Evolutionary conservation across 208 protist genomes (phyloP).

Genomic region (Angomonas ambiguus): DNA sequence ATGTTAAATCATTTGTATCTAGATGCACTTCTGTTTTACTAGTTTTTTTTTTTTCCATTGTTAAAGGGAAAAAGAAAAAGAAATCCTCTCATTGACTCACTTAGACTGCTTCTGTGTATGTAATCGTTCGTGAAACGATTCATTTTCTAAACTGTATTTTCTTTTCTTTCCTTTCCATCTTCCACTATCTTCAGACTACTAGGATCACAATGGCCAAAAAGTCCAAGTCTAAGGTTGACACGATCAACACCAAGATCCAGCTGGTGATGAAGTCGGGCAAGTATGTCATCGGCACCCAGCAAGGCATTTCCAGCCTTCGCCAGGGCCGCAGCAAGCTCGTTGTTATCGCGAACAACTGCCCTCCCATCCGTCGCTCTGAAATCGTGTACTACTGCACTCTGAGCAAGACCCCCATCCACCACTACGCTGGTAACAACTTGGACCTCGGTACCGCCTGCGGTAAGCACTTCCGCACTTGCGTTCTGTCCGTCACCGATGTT

Average conservation of each 20-base stretch:
- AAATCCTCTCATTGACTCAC: not conserved
- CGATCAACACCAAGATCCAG: conserved; percentile 98
- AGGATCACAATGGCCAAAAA: conserved; percentile 86
- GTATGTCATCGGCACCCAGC: conserved; percentile 98
- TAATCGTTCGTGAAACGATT: too few species aligned
- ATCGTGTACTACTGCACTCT: conserved; percentile 99
- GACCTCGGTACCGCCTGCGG: conserved; percentile 99
- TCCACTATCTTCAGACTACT: conserved; percentile 9
- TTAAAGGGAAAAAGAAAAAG: not conserved
- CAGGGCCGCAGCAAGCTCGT: conserved; percentile 97
- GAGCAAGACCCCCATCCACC: conserved; percentile 97
- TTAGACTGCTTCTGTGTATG: too few species aligned
- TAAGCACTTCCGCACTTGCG: conserved; percentile 97
- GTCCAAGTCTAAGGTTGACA: conserved; percentile 96
- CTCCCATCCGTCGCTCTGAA: conserved; percentile 97
- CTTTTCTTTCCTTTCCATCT: not conserved
- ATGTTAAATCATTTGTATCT: too few species aligned
- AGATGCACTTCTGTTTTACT: conserved; percentile 7
- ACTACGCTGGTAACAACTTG: conserved; percentile 98
- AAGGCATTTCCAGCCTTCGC: conserved; percentile 96
- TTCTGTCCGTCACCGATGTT: conserved; percentile 97
- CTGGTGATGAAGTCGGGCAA: conserved; percentile 99
- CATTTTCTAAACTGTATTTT: not conserved
- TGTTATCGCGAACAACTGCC: conserved; percentile 98
- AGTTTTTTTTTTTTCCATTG: conserved; percentile 11